These are phyloP conservation scores for Mycosarcoma maydis DNA, from an alignment of 1,284 basidiomycete genomes.

Conservation along the genomic window DNA sequence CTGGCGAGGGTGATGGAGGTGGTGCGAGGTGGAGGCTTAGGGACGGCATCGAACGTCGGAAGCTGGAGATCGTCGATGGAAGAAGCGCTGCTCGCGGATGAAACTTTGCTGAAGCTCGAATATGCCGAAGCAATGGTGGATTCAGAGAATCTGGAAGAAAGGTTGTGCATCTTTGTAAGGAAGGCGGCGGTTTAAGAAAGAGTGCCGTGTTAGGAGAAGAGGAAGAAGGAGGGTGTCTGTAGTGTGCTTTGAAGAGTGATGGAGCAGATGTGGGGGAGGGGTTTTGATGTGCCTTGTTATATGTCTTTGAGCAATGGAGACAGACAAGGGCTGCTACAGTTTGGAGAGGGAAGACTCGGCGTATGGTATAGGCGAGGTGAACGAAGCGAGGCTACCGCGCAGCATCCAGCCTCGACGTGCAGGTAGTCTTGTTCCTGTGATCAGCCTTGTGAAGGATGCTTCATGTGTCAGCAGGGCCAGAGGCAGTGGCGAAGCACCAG, in stretches of 20 bases:
- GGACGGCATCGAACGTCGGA: slow-evolving; percentile 12
- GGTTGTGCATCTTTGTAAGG: slow-evolving; percentile 5
- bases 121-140: slow-evolving; percentile 35
- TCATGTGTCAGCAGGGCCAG: slow-evolving; percentile 4
- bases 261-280: slow-evolving; percentile 2
- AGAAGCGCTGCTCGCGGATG: slow-evolving; percentile 23
- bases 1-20: slow-evolving; percentile 38
- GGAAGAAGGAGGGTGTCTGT: background rate
- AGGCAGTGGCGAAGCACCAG: slow-evolving; percentile 3
- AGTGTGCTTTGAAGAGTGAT: slow-evolving; percentile 1
- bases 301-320: slow-evolving; percentile 1
- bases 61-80: slow-evolving; percentile 23
- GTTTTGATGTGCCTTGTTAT: slow-evolving; percentile 8
- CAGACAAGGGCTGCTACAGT: background rate
- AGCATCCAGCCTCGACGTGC: background rate
- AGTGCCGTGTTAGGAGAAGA: background rate
- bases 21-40: slow-evolving; percentile 37
- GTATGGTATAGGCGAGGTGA: background rate
- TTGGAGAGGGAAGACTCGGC: background rate
- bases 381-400: background rate
- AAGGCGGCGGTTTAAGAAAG: background rate
- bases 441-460: slow-evolving; percentile 30
- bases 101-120: slow-evolving; percentile 26
- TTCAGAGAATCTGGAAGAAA: slow-evolving; percentile 41
- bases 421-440: too few relatives aligned